Conservation (phyloP, 768 basidiomycete genomes). For the Glaciozyma martinii region DNA sequence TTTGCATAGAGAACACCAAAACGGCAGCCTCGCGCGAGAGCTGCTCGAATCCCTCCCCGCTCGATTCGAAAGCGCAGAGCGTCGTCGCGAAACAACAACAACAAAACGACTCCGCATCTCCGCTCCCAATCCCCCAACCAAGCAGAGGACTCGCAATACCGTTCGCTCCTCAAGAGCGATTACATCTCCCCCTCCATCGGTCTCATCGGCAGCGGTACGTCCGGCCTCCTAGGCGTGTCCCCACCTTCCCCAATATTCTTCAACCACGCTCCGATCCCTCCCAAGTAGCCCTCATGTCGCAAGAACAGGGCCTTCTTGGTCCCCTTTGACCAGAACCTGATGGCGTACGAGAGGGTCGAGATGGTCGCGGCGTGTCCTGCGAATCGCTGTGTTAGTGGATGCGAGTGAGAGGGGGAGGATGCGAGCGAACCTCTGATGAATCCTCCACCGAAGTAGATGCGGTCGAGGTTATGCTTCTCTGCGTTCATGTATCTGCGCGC, state of each 20-base stretch:
- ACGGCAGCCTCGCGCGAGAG: no score
- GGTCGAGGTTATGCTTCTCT: conserved; percentile 90
- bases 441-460: conserved; percentile 98
- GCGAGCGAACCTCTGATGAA: conserved; percentile 78
- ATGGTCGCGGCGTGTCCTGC: conserved; percentile 93
- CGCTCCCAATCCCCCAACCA: no score
- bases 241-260: conserved; percentile 62
- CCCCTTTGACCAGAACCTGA: conserved; percentile 98
- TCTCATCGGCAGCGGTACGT: neutral
- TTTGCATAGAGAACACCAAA: neutral
- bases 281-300: conserved; percentile 94
- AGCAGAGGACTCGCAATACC: no score
- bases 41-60: no score
- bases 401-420: neutral
- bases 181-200: no score
- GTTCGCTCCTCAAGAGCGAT: no score
- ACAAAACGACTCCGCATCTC: no score
- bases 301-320: conserved; percentile 93
- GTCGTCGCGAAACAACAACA: no score
- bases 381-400: neutral
- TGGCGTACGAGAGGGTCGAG: conserved; percentile 93
- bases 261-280: conserved; percentile 94
- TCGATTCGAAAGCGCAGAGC: no score
- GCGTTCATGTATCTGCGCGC: conserved; percentile 88
- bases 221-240: neutral